Percentiles rank a stretch among this genome's conserved stretches.
Conservation (phyloP, 1,284 basidiomycete genomes). For the Malassezia caprae region DNA sequence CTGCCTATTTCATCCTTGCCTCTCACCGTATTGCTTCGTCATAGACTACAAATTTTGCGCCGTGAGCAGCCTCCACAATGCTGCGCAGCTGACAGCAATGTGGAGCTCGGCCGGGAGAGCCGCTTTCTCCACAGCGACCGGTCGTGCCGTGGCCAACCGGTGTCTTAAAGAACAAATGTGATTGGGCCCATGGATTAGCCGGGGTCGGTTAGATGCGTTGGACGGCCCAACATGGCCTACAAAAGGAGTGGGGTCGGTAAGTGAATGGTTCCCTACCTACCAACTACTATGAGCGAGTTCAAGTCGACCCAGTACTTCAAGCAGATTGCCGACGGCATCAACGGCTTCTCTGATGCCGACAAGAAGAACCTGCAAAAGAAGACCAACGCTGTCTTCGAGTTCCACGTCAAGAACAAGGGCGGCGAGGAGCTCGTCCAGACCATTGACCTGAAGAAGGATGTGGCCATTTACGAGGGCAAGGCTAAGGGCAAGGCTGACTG, state of each 20-base stretch:
- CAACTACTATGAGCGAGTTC: constrained; percentile 37
- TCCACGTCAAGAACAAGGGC: constrained; percentile 67
- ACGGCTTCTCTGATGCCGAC: constrained; percentile 60
- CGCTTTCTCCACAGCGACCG: background rate
- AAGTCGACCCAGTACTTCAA: constrained; percentile 43
- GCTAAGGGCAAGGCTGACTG: constrained; percentile 48
- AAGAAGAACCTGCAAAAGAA: constrained; percentile 75
- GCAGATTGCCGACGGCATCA: constrained; percentile 59
- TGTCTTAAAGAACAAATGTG: background rate
- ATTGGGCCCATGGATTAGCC: background rate
- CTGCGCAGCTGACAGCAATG: background rate
- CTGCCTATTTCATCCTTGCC: too few relatives aligned
- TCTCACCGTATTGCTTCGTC: background rate
- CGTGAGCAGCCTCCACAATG: background rate
- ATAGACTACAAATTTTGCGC: background rate
- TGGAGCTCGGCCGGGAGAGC: background rate
- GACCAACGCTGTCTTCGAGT: constrained; percentile 85
- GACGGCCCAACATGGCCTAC: background rate
- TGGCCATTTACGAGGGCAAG: constrained; percentile 40
- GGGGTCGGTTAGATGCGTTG: background rate
- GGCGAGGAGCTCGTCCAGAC: constrained; percentile 64
- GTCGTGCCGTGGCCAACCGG: background rate
- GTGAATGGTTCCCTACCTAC: background rate
- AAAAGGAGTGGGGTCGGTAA: background rate
- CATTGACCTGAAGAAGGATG: constrained; percentile 82